Evolutionary conservation across 1,284 basidiomycete genomes (phyloP).

Genomic region (Ganoderma resinaceum): DNA sequence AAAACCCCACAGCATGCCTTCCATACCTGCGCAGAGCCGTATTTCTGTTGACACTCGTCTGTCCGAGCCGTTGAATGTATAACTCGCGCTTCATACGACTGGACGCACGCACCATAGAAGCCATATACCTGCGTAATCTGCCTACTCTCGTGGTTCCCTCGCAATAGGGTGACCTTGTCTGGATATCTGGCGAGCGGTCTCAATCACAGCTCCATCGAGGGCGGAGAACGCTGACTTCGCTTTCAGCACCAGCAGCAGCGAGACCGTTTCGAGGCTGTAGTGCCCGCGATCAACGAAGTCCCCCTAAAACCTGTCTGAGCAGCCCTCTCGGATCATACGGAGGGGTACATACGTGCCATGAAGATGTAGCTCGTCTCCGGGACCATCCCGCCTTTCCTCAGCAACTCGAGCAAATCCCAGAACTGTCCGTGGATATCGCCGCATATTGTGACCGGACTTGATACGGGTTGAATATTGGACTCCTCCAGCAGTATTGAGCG

Average conservation of each 20-base stretch:
- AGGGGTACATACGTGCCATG: constrained; percentile 81
- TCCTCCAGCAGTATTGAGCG: constrained; percentile 91
- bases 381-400: constrained; percentile 88
- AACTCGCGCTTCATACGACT: neutral
- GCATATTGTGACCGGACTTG: constrained; percentile 90
- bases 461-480: constrained; percentile 94
- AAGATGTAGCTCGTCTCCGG: constrained; percentile 96
- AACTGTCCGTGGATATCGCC: constrained; percentile 97
- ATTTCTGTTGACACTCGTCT: constrained; percentile 98
- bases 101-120: constrained; percentile 83
- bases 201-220: neutral
- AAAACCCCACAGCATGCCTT: constrained; percentile 96
- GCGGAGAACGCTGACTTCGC: constrained; percentile 66
- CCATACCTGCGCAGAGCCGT: constrained; percentile 94
- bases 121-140: constrained; percentile 99
- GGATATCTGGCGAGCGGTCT: constrained; percentile 71
- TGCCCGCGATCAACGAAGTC: constrained; percentile 98
- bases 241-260: constrained; percentile 88
- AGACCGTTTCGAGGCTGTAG: constrained; percentile 96
- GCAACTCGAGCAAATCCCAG: constrained; percentile 92
- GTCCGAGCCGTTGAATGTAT: constrained; percentile 4
- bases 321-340: constrained; percentile 23
- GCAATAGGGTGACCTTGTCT: constrained; percentile 88
- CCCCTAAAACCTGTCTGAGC: constrained; percentile 62
- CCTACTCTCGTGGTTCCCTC: constrained; percentile 95